Conservation (phyloP, 768 basidiomycete species). For the Tulasnella calospora region DNA sequence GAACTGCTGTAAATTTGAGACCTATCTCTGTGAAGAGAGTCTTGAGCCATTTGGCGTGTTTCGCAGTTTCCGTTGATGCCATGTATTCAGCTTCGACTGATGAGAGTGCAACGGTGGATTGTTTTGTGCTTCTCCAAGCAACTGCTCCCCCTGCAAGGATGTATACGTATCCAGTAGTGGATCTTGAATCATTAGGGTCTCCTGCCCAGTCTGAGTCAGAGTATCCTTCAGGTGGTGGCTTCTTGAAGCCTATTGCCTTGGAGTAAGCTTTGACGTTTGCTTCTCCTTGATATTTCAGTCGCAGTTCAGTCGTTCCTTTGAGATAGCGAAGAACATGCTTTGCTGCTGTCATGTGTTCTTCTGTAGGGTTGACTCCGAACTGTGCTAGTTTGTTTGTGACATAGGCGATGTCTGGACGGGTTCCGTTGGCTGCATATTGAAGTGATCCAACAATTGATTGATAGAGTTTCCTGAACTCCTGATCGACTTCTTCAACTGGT, state of each 20-base stretch:
- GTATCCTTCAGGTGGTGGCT: not conserved
- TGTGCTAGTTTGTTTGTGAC: slow-evolving; percentile 32
- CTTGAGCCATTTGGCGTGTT: too few species aligned
- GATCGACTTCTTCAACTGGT: not conserved
- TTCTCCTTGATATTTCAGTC: not conserved
- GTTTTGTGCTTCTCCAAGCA: slow-evolving; percentile 25
- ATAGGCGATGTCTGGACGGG: slow-evolving; percentile 34
- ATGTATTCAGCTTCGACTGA: slow-evolving; percentile 32
- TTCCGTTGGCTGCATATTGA: slow-evolving; percentile 29
- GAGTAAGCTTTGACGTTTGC: not conserved
- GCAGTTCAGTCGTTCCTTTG: not conserved
- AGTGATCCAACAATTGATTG: slow-evolving; percentile 27
- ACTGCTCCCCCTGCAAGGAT: slow-evolving; percentile 12
- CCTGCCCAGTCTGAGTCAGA: slow-evolving; percentile 38
- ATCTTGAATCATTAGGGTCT: not conserved
- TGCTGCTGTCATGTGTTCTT: slow-evolving; percentile 28
- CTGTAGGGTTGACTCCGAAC: slow-evolving; percentile 29
- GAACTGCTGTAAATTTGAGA: too few species aligned
- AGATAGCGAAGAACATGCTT: slow-evolving; percentile 31
- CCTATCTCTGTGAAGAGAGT: too few species aligned
- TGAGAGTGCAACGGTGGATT: slow-evolving; percentile 19
- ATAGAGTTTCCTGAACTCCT: too few species aligned
- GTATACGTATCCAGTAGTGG: not conserved
- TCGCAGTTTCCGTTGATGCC: slow-evolving; percentile 21
- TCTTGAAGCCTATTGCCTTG: not conserved